Conservation (phyloP, 352 stramenopile species). For the Globisporangium apiculatum region DNA sequence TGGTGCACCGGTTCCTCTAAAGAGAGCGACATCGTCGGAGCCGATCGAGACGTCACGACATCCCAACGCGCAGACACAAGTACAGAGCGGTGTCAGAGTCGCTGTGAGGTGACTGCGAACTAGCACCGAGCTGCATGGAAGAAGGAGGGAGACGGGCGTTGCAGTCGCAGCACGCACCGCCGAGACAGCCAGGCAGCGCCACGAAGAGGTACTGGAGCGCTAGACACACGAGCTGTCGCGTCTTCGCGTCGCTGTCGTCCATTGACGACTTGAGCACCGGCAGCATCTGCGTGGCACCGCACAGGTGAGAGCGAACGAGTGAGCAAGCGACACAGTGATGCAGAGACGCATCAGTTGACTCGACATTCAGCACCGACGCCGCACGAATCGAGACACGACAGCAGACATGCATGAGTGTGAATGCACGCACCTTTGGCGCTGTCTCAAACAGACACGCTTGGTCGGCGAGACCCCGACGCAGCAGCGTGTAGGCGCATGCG, state of each 20-base stretch:
- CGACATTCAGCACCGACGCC: too few species aligned
- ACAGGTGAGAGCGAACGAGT: not conserved
- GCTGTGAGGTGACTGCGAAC: not conserved
- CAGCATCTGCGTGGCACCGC: constrained; percentile 48
- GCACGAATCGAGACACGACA: too few species aligned
- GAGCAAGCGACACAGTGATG: not conserved
- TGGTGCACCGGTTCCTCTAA: constrained; percentile 87
- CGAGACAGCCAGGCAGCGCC: constrained; percentile 64
- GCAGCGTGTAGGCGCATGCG: constrained; percentile 77
- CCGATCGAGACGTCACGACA: too few species aligned
- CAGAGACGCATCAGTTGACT: too few species aligned
- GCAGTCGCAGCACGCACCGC: constrained; percentile 26
- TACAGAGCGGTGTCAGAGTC: too few species aligned
- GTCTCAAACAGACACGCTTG: constrained; percentile 78
- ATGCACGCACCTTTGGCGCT: constrained; percentile 45
- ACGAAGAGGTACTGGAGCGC: constrained; percentile 84
- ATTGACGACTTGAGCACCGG: constrained; percentile 86
- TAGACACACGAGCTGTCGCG: constrained; percentile 83
- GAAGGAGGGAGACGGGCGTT: too few species aligned
- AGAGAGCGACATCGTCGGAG: not conserved
- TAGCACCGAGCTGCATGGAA: too few species aligned
- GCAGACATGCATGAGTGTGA: too few species aligned
- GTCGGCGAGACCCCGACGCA: constrained; percentile 70
- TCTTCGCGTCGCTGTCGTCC: constrained; percentile 86
- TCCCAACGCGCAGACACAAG: constrained; percentile 2